A percentile compares a stretch with the other conserved stretches of the same genome.
phyloP scores from a whole-genome alignment of 2,329 filamentous ascomycete species.

The Aspergillus pseudoviridinutans region DNA sequence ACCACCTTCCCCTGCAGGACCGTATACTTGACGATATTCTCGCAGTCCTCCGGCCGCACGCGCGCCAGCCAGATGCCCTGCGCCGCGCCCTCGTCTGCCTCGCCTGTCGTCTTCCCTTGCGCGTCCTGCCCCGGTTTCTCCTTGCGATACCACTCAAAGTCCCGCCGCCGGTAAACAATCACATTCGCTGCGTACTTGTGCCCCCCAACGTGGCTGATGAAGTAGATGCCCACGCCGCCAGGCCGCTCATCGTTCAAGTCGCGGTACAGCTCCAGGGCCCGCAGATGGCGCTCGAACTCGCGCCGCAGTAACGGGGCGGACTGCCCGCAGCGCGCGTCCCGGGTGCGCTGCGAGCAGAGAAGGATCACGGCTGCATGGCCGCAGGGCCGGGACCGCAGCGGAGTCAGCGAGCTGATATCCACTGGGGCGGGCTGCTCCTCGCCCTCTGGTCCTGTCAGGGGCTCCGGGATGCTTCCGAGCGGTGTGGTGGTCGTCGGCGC shows the following conservation, averaged over 20 bases:
- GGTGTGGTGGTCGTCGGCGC: constrained; percentile 71
- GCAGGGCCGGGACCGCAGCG: constrained; percentile 60
- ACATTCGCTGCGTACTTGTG: constrained; percentile 97
- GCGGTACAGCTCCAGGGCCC: constrained; percentile 76
- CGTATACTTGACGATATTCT: constrained; percentile 86
- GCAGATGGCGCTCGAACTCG: constrained; percentile 85
- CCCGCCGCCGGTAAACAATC: constrained; percentile 73
- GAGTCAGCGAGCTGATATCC: constrained; percentile 28
- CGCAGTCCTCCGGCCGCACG: constrained; percentile 81
- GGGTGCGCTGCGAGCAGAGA: constrained; percentile 90
- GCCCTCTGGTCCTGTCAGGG: constrained; percentile 10
- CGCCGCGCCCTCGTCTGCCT: constrained; percentile 57
- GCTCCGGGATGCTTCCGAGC: constrained; percentile 43
- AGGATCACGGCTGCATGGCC: constrained; percentile 85
- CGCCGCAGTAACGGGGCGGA: constrained; percentile 83
- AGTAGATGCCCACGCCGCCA: constrained; percentile 91
- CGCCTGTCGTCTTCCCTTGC: constrained; percentile 24
- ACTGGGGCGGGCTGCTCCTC: constrained; percentile 12
- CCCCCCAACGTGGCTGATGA: constrained; percentile 92
- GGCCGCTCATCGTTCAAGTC: constrained; percentile 85
- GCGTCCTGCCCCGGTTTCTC: constrained; percentile 19
- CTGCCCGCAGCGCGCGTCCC: constrained; percentile 91
- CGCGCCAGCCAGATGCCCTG: constrained; percentile 93
- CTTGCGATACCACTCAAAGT: constrained; percentile 34
- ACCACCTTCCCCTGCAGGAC: constrained; percentile 90